These are phyloP conservation scores for Odontarrhena argentea DNA, from an alignment of 345 rosid species.

Conservation along the genomic window DNA sequence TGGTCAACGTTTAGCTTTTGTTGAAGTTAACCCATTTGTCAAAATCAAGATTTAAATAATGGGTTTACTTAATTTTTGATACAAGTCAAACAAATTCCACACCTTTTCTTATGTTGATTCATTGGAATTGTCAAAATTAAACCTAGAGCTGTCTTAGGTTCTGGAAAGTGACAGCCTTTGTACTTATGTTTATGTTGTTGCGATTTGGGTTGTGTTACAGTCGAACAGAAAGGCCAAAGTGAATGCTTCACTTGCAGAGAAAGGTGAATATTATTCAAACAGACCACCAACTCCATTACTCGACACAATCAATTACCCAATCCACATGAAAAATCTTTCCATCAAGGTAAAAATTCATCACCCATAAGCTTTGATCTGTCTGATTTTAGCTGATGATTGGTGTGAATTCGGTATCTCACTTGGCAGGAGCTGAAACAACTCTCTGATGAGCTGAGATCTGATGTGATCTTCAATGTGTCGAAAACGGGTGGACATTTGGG, in stretches of 20 bases:
- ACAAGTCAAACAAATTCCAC: slow-evolving; percentile 24
- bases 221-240: slow-evolving; percentile 55
- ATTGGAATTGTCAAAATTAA: slow-evolving; percentile 15
- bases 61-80: slow-evolving; percentile 17
- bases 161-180: slow-evolving; percentile 27
- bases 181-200: slow-evolving; percentile 20
- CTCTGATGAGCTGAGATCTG: slow-evolving; percentile 84
- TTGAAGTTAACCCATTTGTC: slow-evolving; percentile 9
- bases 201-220: slow-evolving; percentile 43
- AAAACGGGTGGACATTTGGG: slow-evolving; percentile 97
- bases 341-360: slow-evolving; percentile 49
- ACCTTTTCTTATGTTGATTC: slow-evolving; percentile 8
- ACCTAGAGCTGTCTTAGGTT: neutral
- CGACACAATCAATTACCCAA: slow-evolving; percentile 91
- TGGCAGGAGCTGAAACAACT: slow-evolving; percentile 83
- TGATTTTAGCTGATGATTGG: neutral
- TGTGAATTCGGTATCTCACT: neutral
- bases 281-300: slow-evolving; percentile 90
- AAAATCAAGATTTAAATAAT: slow-evolving; percentile 39
- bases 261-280: slow-evolving; percentile 66
- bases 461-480: slow-evolving; percentile 87
- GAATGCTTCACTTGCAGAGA: slow-evolving; percentile 77
- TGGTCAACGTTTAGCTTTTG: too few species aligned
- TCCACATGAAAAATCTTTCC: slow-evolving; percentile 95
- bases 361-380: neutral